Base-by-base conservation (phyloP, 1,139 yeast genomes). In the Candida glucosophila region DNA sequence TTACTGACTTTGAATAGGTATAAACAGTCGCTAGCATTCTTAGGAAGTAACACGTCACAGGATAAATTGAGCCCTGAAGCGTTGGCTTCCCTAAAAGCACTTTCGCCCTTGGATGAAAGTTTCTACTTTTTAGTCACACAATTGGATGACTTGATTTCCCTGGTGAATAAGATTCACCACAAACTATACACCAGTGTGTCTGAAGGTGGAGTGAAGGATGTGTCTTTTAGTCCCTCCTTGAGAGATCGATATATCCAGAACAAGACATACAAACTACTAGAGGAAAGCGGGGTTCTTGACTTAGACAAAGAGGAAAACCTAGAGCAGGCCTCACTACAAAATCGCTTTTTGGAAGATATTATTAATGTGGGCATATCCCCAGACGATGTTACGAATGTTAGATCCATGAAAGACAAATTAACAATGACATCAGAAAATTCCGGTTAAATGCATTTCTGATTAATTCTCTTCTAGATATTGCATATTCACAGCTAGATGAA, bases 21-120 rank as follows among this genome's bases (percentile, higher is more conserved):
- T 34, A 52, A 49, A 31, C 36, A 40, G 7, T 46, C 54, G n/a
- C 38, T 68, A 11, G 33, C 36, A 10, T 55, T 54, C 26, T 33
- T 67, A 12, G 40, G 43, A 20, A 30, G 32, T 20, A 33, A 47
- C 25, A 41, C 35, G 19, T 35, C 30, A 17, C 33, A 36, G 28
- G 32, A 37, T 14, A 33, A 39, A 15, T 31, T 52, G 19, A 41
- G 55, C 4, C 41, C 42, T 2, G 53, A 50, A 12, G 42, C 57
- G 1, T 43, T 54, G 14, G 47, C 43, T 11, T 47, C 59, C 1
- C 36, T 66, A 22, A 55, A 55, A 22, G 44, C 58, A n/a, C 44
- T 73, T 10, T 49, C 63, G 2, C 80, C 81, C 3, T 41, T 75
- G 14, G 64, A 63, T 32, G 80, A 76, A 28, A 68, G 73, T 3